These are phyloP conservation scores for Dactylorhiza incarnata DNA, from an alignment of 106 monocot species.

Conservation along the genomic window DNA sequence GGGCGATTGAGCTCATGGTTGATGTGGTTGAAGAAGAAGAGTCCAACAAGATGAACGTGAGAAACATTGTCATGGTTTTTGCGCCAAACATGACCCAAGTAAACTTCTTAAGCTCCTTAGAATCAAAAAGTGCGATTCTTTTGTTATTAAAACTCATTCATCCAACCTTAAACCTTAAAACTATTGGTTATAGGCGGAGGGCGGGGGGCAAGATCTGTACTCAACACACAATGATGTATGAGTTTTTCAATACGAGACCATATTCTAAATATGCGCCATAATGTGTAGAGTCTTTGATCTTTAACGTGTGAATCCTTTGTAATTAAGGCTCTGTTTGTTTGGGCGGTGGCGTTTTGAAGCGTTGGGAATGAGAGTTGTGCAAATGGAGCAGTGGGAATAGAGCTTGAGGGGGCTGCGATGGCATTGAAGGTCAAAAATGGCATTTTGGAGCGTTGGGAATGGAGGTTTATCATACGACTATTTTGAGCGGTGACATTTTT, in stretches of 20 bases:
- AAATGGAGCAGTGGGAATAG: no score
- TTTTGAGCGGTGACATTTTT: no score
- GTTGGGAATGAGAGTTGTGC: no score
- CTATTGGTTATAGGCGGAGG: background rate
- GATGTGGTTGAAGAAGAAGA: conserved; percentile 21
- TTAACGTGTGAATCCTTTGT: no score
- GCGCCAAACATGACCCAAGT: conserved; percentile 26
- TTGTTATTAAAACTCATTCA: background rate
- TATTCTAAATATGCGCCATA: no score
- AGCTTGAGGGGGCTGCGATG: no score
- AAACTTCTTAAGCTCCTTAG: background rate
- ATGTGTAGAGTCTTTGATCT: no score
- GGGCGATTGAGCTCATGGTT: conserved; percentile 23
- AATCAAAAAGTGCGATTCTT: background rate
- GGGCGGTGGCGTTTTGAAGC: no score
- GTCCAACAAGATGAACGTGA: conserved; percentile 20
- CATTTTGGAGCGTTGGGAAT: no score
- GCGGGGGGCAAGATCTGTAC: background rate
- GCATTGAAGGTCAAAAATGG: no score
- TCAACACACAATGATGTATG: background rate
- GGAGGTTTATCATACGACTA: no score
- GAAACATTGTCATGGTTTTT: conserved; percentile 26
- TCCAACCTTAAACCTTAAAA: background rate
- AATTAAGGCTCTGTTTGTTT: no score
- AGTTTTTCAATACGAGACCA: background rate